phyloP scores from a whole-genome alignment of 805 yeast genomes.

The Yamadazyma tumulicola region DNA sequence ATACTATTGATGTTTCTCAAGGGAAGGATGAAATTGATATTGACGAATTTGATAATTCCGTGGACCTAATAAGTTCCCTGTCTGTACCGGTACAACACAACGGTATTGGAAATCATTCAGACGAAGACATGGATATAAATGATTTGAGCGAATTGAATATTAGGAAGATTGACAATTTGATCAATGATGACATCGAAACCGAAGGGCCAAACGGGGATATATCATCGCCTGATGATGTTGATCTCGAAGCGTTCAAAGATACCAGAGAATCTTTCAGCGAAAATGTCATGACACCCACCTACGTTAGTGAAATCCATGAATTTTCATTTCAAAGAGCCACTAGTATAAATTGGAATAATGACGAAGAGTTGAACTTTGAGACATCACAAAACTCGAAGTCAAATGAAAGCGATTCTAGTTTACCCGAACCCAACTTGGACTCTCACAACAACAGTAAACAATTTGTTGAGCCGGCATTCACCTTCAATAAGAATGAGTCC shows the following conservation, averaged over 20 bases:
- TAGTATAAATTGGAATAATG: slow-evolving; percentile 44
- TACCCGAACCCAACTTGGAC: slow-evolving; percentile 1
- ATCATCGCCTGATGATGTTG: background rate
- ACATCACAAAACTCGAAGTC: background rate
- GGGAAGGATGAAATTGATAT: slow-evolving; percentile 20
- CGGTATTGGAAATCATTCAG: slow-evolving; percentile 10
- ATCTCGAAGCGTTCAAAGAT: slow-evolving; percentile 1
- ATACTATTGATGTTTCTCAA: slow-evolving; percentile 8
- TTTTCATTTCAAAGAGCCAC: slow-evolving; percentile 35
- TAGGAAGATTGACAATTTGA: slow-evolving; percentile 33
- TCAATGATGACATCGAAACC: slow-evolving; percentile 16
- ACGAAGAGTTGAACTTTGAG: slow-evolving; percentile 20
- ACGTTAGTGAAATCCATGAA: slow-evolving; percentile 17
- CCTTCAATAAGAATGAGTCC: slow-evolving; percentile 9
- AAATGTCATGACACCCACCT: background rate
- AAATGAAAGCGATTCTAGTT: background rate
- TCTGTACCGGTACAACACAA: slow-evolving; percentile 9
- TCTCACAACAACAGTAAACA: background rate
- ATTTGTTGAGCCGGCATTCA: slow-evolving; percentile 8
- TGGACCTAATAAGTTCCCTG: slow-evolving; percentile 14
- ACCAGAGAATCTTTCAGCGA: background rate
- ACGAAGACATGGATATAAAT: slow-evolving; percentile 26
- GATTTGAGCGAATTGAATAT: slow-evolving; percentile 39
- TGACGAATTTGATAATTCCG: slow-evolving; percentile 30
- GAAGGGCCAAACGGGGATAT: background rate